These are phyloP conservation scores for Neospermospora avenae DNA, from an alignment of 2,329 filamentous ascomycete genomes.

Conservation along the genomic window DNA sequence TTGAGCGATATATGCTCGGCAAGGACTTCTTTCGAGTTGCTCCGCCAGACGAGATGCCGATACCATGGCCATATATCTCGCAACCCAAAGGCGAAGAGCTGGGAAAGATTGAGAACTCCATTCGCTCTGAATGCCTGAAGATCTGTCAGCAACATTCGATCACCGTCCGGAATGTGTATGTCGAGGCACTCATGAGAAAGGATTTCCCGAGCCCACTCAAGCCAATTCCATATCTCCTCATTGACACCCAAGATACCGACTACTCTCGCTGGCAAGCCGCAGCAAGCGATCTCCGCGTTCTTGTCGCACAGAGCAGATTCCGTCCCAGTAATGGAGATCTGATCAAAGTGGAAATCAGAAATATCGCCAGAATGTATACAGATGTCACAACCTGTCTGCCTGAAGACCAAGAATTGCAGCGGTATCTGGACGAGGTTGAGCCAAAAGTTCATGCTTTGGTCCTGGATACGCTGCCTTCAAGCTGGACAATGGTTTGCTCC, in stretches of 20 bases:
- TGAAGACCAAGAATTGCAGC: not conserved
- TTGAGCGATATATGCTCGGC: not conserved
- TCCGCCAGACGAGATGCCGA: not conserved
- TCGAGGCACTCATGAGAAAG: not conserved
- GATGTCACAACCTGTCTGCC: not conserved
- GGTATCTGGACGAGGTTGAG: not conserved
- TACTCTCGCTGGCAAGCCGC: not conserved
- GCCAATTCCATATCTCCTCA: not conserved
- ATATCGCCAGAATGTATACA: not conserved
- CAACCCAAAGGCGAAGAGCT: not conserved
- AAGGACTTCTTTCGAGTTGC: not conserved
- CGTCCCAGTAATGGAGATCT: not conserved
- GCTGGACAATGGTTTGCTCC: not conserved
- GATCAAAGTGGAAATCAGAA: not conserved
- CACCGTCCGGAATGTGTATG: not conserved
- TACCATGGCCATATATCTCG: not conserved
- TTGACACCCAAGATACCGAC: not conserved
- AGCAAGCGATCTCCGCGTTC: not conserved
- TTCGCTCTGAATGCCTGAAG: not conserved
- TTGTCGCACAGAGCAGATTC: not conserved
- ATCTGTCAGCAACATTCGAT: not conserved
- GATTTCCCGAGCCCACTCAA: not conserved
- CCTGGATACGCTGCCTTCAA: not conserved
- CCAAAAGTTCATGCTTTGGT: not conserved
- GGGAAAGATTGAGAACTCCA: not conserved